Evolutionary conservation across 768 basidiomycete genomes (phyloP), one percentile per base, ranked within the genome.

Genomic region (Phanerochaete carnosa): DNA sequence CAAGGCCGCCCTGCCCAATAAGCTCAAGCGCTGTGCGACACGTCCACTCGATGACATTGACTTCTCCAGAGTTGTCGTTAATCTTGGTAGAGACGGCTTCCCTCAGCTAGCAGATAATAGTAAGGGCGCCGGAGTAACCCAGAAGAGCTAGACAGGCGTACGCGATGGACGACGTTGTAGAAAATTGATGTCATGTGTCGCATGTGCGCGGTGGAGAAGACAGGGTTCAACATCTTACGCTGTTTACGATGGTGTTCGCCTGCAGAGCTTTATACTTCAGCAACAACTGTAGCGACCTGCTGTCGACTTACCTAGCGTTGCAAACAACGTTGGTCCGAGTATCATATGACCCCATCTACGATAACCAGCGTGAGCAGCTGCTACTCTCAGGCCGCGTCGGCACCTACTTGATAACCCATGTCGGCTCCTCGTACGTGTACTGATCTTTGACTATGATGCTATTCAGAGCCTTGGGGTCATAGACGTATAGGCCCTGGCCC

Each of bases 381-480:
- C 26, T n/a, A n/a, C n/a, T n/a, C n/a, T n/a, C n/a, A n/a, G 55
- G 13, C 35, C 32, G 28, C 39, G 6, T 39, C 29, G 35, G 53
- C 22, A 57, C 65, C 4, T 45, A 71, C 70, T 54, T 54, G 15
- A 61, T 63, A 19, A 66, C 62, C 47, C 55, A 59, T 1, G 33
- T 22, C 0, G 68, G 6, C 46, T 68, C 64, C 19, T 68, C 59
- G 33, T 56, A 70, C 1, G 54, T 37, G 28, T 39, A 46, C 51
- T 67, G 61, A 46, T 78, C 81, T 68, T 80, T 81, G 19, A 81
- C 68, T 23, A 79, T 50, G 25, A 83, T 79, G 59, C 77, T 75
- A 55, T 80, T 73, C 57, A 83, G 60, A 1, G 80, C 81, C 43
- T 72, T 75, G 0, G 80, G 79, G 59, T 83, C 81, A 53, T 67